These are phyloP conservation scores for Fraxinus pennsylvanica DNA, from an alignment of 257 asterid genomes.

Conservation along the genomic window DNA sequence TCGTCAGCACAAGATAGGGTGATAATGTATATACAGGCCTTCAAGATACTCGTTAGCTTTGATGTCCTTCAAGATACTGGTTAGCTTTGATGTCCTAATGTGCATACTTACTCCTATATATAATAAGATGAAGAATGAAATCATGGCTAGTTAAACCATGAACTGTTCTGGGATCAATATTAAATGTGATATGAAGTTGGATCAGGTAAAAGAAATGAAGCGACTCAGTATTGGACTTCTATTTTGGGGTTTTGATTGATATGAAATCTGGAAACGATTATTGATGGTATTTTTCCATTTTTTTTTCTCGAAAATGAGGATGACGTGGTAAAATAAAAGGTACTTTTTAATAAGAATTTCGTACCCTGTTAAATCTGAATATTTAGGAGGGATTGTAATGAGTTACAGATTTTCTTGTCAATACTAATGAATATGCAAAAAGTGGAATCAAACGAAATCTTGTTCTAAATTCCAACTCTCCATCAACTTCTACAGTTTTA, in stretches of 20 bases:
- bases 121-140: background rate
- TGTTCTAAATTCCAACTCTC: background rate
- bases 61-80: slow-evolving; percentile 11
- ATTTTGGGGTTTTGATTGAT: background rate
- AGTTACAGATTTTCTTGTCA: background rate
- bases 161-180: background rate
- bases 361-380: background rate
- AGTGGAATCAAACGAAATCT: background rate
- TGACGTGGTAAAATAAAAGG: background rate
- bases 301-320: background rate
- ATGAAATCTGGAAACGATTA: background rate
- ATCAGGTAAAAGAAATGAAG: background rate
- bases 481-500: background rate
- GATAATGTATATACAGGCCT: slow-evolving; percentile 1
- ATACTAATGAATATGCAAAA: background rate
- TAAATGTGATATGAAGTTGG: background rate
- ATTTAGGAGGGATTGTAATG: background rate
- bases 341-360: background rate
- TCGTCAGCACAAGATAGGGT: slow-evolving; percentile 15
- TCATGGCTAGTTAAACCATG: background rate
- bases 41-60: background rate
- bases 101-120: background rate
- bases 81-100: background rate
- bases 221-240: background rate
- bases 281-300: background rate